Conservation (phyloP, 2,329 filamentous ascomycete species). For the Ambrosiella cleistominuta region DNA sequence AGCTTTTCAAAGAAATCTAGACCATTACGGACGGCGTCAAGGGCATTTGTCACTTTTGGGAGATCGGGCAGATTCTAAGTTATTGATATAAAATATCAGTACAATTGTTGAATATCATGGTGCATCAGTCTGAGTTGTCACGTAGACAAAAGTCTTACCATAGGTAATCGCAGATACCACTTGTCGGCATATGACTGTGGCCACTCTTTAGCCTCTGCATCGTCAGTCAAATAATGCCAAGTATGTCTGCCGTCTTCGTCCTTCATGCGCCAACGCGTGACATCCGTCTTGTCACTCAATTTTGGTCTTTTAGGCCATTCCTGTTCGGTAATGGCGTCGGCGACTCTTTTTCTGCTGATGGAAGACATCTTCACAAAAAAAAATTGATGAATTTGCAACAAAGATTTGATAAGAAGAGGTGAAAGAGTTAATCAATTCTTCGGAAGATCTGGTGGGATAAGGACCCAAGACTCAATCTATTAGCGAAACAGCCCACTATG, state of each 20-base stretch:
- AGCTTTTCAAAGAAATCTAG: conserved; percentile 77
- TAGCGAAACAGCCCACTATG: background rate
- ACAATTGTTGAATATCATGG: background rate
- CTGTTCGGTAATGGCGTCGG: conserved; percentile 21
- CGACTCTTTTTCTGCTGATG: conserved; percentile 25
- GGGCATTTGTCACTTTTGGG: conserved; percentile 49
- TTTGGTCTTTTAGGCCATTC: conserved; percentile 28
- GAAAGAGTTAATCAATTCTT: background rate
- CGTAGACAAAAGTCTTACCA: conserved; percentile 32
- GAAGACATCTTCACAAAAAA: background rate
- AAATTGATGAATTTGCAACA: too few species aligned
- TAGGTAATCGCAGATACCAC: conserved; percentile 64
- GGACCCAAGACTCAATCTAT: too few species aligned
- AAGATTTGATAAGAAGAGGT: background rate
- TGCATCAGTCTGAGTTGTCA: background rate
- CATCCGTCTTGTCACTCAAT: conserved; percentile 51
- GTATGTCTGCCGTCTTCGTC: conserved; percentile 75
- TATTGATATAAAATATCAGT: background rate
- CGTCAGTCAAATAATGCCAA: conserved; percentile 78
- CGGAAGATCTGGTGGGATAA: too few species aligned
- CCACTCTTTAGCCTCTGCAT: conserved; percentile 55
- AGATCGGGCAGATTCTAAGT: conserved; percentile 56
- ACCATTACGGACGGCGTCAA: conserved; percentile 66
- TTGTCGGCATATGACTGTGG: conserved; percentile 81
- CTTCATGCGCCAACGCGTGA: conserved; percentile 59